Conservation (phyloP, 2,329 filamentous ascomycete genomes). For the Fusarium burgessii region DNA sequence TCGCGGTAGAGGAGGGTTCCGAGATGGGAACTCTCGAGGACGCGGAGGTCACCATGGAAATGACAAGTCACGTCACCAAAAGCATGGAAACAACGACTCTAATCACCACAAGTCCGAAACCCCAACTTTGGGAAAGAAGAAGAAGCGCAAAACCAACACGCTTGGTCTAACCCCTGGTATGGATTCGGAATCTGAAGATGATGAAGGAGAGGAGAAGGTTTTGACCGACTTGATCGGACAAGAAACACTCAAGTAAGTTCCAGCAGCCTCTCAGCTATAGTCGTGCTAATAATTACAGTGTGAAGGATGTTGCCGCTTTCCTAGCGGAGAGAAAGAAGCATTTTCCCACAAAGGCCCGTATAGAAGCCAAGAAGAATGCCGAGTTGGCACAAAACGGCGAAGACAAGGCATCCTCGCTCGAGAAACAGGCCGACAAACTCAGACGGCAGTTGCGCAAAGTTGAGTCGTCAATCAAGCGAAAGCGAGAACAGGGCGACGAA, state of each 20-base stretch:
- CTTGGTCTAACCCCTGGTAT: constrained; percentile 77
- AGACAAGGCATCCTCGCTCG: constrained; percentile 71
- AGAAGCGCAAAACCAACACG: constrained; percentile 78
- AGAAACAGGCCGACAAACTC: constrained; percentile 72
- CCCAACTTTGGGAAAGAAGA: constrained; percentile 69
- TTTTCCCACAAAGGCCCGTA: constrained; percentile 81
- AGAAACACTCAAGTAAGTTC: constrained; percentile 66
- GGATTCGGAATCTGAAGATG: constrained; percentile 73
- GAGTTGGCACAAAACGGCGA: constrained; percentile 60
- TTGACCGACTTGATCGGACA: constrained; percentile 66
- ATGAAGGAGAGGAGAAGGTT: constrained; percentile 78
- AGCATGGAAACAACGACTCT: constrained; percentile 51
- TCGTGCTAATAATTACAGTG: constrained; percentile 52
- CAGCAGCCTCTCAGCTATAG: not conserved
- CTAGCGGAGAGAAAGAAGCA: constrained; percentile 82
- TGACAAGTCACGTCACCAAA: constrained; percentile 58
- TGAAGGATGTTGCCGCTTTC: constrained; percentile 81
- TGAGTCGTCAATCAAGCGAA: constrained; percentile 76
- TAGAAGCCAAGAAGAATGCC: constrained; percentile 70
- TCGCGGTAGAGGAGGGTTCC: constrained; percentile 52
- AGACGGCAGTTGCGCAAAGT: constrained; percentile 75
- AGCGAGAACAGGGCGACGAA: constrained; percentile 75
- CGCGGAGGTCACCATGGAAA: constrained; percentile 56
- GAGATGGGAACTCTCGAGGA: constrained; percentile 57
- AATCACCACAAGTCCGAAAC: constrained; percentile 54